A percentile compares a stretch with the other conserved stretches of the same genome.
phyloP scores from a whole-genome alignment of 2,329 filamentous ascomycete genomes.

The Colletotrichum spinosum region DNA sequence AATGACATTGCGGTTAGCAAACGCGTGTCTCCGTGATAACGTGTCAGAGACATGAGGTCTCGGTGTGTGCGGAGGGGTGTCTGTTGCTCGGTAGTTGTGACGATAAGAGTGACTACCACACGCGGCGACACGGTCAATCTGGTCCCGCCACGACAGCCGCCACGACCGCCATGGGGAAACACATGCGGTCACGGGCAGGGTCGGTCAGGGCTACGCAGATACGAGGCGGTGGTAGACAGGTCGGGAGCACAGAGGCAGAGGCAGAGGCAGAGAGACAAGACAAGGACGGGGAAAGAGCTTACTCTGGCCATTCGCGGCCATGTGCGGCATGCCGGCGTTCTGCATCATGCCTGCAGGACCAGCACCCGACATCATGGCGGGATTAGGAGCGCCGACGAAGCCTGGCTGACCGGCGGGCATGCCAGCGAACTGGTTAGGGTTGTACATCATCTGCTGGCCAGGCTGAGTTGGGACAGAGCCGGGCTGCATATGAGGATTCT shows the following conservation, averaged over 20 bases:
- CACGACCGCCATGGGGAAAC: slow-evolving; percentile 1
- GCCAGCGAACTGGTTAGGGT: slow-evolving; percentile 65
- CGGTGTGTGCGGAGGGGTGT: background rate
- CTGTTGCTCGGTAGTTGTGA: background rate
- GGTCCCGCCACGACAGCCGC: slow-evolving; percentile 5
- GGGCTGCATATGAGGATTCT: slow-evolving; percentile 60
- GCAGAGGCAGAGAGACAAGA: slow-evolving; percentile 37
- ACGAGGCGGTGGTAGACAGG: slow-evolving; percentile 11
- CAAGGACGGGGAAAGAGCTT: slow-evolving; percentile 51
- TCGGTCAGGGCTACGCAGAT: slow-evolving; percentile 21
- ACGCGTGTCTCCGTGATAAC: slow-evolving; percentile 38
- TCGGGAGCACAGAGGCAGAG: slow-evolving; percentile 29
- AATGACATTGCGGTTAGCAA: slow-evolving; percentile 45
- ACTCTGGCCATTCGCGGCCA: slow-evolving; percentile 71
- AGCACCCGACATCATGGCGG: slow-evolving; percentile 65
- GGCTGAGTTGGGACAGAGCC: slow-evolving; percentile 54
- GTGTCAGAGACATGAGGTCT: slow-evolving; percentile 34
- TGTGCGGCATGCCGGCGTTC: slow-evolving; percentile 69
- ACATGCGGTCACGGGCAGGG: slow-evolving; percentile 19
- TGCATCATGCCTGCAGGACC: slow-evolving; percentile 73
- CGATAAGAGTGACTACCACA: slow-evolving; percentile 2
- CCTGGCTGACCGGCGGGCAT: slow-evolving; percentile 60
- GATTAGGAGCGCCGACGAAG: slow-evolving; percentile 63
- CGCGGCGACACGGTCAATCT: background rate
- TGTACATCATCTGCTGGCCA: slow-evolving; percentile 69